Percentiles rank a stretch among this genome's conserved stretches.
These are phyloP conservation scores for Populus hybrid DNA, from an alignment of 441 rosid genomes.

Conservation along the genomic window DNA sequence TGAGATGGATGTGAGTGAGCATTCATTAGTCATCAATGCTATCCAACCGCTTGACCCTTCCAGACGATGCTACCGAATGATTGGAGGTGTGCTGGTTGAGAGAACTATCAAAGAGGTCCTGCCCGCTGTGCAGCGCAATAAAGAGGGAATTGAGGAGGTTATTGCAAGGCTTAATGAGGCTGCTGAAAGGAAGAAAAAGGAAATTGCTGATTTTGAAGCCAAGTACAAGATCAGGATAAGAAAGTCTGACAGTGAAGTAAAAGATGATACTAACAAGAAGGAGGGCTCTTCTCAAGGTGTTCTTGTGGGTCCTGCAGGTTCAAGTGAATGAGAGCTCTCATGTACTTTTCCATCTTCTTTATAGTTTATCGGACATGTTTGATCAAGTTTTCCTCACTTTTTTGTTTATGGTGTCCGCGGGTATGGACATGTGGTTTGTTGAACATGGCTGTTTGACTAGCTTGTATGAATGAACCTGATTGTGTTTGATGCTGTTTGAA, in stretches of 20 bases:
- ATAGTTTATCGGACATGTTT: not conserved
- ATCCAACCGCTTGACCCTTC: constrained; percentile 81
- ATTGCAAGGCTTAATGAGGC: constrained; percentile 78
- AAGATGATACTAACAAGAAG: constrained; percentile 62
- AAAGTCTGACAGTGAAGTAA: constrained; percentile 52
- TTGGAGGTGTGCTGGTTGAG: constrained; percentile 92
- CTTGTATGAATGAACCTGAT: constrained; percentile 6
- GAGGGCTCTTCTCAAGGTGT: constrained; percentile 95
- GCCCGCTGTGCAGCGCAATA: constrained; percentile 89
- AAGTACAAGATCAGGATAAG: constrained; percentile 81
- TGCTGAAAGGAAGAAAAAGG: constrained; percentile 78
- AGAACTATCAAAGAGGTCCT: constrained; percentile 89
- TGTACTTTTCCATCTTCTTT: constrained; percentile 1
- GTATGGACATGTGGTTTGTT: not conserved
- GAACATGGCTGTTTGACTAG: constrained; percentile 21
- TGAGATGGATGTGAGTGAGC: constrained; percentile 95
- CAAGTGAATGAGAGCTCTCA: constrained; percentile 27
- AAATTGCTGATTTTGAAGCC: constrained; percentile 67
- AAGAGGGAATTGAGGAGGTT: constrained; percentile 89
- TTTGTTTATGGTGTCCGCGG: not conserved
- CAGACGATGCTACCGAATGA: constrained; percentile 82
- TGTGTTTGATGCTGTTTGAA: not conserved
- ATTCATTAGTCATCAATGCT: constrained; percentile 76
- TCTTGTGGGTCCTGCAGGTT: constrained; percentile 83
- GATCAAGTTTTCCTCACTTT: not conserved